A percentile compares a stretch with the other conserved stretches of the same genome.
Evolutionary conservation across 805 yeast species (phyloP).

Genomic region (Metschnikowia matae): DNA sequence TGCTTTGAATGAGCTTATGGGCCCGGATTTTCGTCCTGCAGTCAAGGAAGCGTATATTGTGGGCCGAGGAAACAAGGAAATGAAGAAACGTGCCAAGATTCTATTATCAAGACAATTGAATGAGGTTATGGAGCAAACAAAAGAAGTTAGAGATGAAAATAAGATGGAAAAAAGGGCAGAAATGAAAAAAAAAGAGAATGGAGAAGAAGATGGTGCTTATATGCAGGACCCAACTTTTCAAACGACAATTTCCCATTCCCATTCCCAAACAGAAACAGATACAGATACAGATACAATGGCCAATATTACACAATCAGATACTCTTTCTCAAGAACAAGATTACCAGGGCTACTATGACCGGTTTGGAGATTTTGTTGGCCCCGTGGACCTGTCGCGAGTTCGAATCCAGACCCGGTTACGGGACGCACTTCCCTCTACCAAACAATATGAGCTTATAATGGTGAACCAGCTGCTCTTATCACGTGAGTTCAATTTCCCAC

Average conservation of each 20-base stretch:
- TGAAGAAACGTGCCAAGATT: constrained; percentile 78
- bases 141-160: too few relatives aligned
- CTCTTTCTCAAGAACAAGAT: constrained; percentile 1
- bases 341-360: constrained; percentile 10
- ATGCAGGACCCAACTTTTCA: too few relatives aligned
- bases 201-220: too few relatives aligned
- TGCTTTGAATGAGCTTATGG: constrained; percentile 81
- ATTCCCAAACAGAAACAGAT: too few relatives aligned
- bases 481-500: constrained; percentile 58
- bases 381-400: constrained; percentile 55
- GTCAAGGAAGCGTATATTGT: constrained; percentile 68
- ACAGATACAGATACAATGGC: too few relatives aligned
- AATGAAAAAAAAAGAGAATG: too few relatives aligned
- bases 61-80: constrained; percentile 53
- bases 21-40: constrained; percentile 54
- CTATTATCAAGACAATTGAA: constrained; percentile 64
- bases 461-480: constrained; percentile 74
- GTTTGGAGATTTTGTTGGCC: constrained; percentile 29
- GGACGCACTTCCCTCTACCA: constrained; percentile 47
- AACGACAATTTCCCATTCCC: too few relatives aligned
- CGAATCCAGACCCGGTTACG: constrained; percentile 53
- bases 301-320: too few relatives aligned
- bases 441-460: constrained; percentile 74
- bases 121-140: constrained; percentile 24
- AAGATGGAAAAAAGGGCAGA: too few relatives aligned